A percentile compares a stretch with the other conserved stretches of the same genome.
These are phyloP conservation scores for Botryotinia convoluta DNA, from an alignment of 2,329 filamentous ascomycete species.

Conservation along the genomic window DNA sequence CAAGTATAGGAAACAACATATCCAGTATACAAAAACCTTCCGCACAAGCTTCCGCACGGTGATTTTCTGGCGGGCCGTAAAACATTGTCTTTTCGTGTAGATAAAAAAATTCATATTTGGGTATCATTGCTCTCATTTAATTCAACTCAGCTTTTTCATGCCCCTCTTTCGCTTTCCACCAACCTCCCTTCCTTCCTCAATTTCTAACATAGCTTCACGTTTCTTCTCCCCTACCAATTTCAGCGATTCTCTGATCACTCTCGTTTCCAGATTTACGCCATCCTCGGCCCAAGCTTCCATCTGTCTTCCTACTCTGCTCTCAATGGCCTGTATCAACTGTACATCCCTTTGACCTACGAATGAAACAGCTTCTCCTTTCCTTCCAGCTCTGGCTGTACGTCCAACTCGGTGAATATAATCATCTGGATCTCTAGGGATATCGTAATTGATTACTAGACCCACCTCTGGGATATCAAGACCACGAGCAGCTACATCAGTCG, in stretches of 20 bases:
- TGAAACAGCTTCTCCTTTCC: conserved; percentile 77
- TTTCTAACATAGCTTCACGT: conserved; percentile 82
- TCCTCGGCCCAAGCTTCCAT: conserved; percentile 87
- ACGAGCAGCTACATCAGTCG: conserved; percentile 90
- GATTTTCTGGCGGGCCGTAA: not conserved
- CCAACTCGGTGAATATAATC: conserved; percentile 97
- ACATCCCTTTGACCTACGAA: conserved; percentile 94
- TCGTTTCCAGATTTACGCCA: conserved; percentile 87
- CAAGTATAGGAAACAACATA: not conserved
- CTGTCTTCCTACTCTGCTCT: conserved; percentile 72
- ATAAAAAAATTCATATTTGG: not conserved
- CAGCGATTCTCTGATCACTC: conserved; percentile 79
- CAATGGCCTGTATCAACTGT: conserved; percentile 84
- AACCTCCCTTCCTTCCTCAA: conserved; percentile 89
- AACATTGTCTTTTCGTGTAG: not conserved
- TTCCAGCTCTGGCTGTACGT: conserved; percentile 88
- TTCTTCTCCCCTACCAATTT: conserved; percentile 94
- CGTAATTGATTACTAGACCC: conserved; percentile 87
- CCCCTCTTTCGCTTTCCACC: conserved; percentile 73
- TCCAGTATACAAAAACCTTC: not conserved
- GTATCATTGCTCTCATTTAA: not conserved
- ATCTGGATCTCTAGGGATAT: conserved; percentile 91
- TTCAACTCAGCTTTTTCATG: conserved; percentile 49
- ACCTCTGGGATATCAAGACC: conserved; percentile 96
- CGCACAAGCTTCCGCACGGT: not conserved